Evolutionary conservation across 2,329 filamentous ascomycete species (phyloP), one percentile per base, ranked within the genome.

Genomic region (Tolypocladium tundrense): DNA sequence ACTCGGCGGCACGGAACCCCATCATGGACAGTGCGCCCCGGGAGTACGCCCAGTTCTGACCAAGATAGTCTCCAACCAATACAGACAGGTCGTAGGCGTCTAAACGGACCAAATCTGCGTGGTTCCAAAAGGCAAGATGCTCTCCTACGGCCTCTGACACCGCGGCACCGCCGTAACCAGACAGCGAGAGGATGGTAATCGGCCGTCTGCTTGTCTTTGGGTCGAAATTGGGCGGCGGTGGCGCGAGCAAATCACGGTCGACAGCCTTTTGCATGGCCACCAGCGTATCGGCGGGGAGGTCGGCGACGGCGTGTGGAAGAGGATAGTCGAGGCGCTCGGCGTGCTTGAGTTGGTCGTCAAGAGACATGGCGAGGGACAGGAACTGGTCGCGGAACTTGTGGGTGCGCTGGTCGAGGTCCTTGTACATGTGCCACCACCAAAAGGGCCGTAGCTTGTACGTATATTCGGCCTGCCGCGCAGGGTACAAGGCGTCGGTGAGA

Each of bases 71-170:
- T 3, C 86, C 87, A 0, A 87, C 79, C 33, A 94, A 75, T 54
- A 86, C 79, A 3, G 87, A 87, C 56, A 95, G 73, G 65, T 88
- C 86, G 61, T 86, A 81, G 1, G 89, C 84, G 66, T 86, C 82
- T 13, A 95, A 68, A 24, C 82, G 79, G 39, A 94, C 73, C 3
- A 93, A 67, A 62, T 93, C 85, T 3, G 88, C 86, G 8, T 74
- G 75, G 7, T 88, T 73, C 40, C 84, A 78, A 14, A 75, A 73
- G 0, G 88, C 88, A 50, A 88, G 74, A 55, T 83, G 79, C 59
- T 83, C 78, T 2, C 92, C 81, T n/a, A 89, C 74, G 19, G 72
- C 67, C 56, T 72, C 65, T n/a, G 72, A 66, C 58, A 75, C 69
- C 1, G 70, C 68, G 45, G 69, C 72, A 1, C 74, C 74, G 13